Evolutionary conservation across 805 yeast species (phyloP).

Genomic region (Cyberlindnera euphorbiiphila): DNA sequence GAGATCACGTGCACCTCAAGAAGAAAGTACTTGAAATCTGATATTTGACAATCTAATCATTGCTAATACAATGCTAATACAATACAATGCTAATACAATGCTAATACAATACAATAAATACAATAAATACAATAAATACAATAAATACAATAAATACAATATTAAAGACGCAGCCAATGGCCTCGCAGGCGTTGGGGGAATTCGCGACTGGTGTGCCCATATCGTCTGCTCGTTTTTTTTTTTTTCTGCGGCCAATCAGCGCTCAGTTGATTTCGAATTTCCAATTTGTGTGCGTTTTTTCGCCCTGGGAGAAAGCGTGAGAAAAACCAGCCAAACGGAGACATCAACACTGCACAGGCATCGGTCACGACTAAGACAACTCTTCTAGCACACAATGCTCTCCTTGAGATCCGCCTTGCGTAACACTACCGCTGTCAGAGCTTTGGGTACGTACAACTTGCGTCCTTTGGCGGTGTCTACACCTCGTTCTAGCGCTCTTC

Average conservation of each 20-base stretch:
- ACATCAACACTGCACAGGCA: slow-evolving; percentile 6
- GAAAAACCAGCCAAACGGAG: too few species aligned
- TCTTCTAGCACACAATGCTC: slow-evolving; percentile 23
- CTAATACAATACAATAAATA: too few species aligned
- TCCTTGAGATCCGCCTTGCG: slow-evolving; percentile 30
- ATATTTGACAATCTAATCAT: too few species aligned
- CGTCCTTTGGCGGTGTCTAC: background rate
- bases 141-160: too few species aligned
- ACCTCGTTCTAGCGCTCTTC: background rate
- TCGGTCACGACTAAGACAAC: slow-evolving; percentile 1
- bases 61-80: too few species aligned
- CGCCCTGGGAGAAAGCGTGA: slow-evolving; percentile 3
- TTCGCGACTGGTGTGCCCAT: background rate
- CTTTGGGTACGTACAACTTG: slow-evolving; percentile 25
- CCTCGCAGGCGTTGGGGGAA: too few species aligned
- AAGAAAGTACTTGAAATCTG: too few species aligned
- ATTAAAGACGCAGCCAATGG: too few species aligned
- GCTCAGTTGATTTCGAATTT: slow-evolving; percentile 25
- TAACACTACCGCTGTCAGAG: slow-evolving; percentile 24
- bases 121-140: too few species aligned
- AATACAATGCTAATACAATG: too few species aligned
- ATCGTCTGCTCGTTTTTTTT: slow-evolving; percentile 4
- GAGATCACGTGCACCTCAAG: background rate
- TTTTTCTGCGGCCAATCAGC: slow-evolving; percentile 26
- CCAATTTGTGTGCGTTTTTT: slow-evolving; percentile 4